Evolutionary conservation across 176 grass and related monocot genomes (phyloP).

Genomic region (Oryza glaberrima): DNA sequence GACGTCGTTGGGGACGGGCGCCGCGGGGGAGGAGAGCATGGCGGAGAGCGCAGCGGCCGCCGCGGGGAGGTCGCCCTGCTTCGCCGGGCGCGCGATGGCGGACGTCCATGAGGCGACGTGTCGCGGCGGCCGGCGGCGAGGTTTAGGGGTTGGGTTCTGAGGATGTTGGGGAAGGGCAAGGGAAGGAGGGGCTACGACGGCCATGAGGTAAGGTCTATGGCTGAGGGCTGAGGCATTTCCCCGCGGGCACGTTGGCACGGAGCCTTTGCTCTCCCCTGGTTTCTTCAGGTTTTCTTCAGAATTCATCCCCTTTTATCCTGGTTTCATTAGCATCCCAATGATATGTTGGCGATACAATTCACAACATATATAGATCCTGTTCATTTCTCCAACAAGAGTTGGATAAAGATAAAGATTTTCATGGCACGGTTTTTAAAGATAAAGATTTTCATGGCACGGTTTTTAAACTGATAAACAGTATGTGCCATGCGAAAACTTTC

Average conservation of each 20-base stretch:
- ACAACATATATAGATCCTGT: no score
- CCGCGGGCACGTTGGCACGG: no score
- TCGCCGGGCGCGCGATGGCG: slow-evolving; percentile 46
- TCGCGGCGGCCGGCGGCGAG: not conserved
- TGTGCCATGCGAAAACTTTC: no score
- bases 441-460: no score
- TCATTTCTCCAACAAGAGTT: no score
- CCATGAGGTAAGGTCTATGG: slow-evolving; percentile 8
- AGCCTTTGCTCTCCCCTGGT: not conserved
- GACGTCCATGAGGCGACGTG: slow-evolving; percentile 65
- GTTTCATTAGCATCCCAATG: not conserved
- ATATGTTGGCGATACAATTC: no score
- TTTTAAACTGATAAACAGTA: no score
- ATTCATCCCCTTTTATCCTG: not conserved
- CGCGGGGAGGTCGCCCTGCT: slow-evolving; percentile 51
- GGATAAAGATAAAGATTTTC: no score
- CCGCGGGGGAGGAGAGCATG: slow-evolving; percentile 53
- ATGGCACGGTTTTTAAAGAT: no score
- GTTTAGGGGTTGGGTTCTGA: not conserved
- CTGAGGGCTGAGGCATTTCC: not conserved
- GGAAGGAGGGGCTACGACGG: not conserved
- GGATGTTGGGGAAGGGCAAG: not conserved
- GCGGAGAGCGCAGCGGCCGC: slow-evolving; percentile 37
- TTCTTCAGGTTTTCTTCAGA: not conserved
- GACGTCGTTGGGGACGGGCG: slow-evolving; percentile 48